Base-by-base conservation (phyloP, 148 eudicot genomes). In the Linanthus parryae region DNA sequence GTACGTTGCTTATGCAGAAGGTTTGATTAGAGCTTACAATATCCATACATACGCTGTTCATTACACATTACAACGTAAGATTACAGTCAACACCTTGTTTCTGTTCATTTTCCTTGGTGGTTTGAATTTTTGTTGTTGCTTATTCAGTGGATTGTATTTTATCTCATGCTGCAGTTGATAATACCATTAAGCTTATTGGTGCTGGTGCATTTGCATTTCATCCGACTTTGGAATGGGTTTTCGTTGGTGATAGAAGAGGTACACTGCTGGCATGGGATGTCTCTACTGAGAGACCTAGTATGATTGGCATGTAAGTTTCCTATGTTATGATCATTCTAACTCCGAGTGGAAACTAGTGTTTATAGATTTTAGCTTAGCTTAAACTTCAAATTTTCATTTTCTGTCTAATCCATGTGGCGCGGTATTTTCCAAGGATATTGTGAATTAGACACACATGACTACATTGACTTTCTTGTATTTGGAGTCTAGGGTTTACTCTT, bases 181-280 rank as follows among this genome's bases (percentile, higher is more conserved):
- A 81, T 64, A 87, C 94, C 28, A 92, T 92, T 48, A 92, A 77
- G 78, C 90, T 92, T 54, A 76, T 76, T 61, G 98, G 98, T 65
- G 94, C 96, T 60, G 89, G 96, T 52, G 90, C 96, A 72, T 92
- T 92, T 72, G 90, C 98, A 50, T 92, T 92, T 62, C 98, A 92
- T 73, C 98, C 98, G 62, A 82, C 72, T 38, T 58, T 92, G 66
- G 98, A 87, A 65, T 87, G 96, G 98, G 63, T 87, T 65, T 87
- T 87, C 69, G 83, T 92, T 66, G 96, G 98, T 29, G 98, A 92
- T 66, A 74, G 89, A 41, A 78, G 89, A 54, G 98, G 98, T 19
- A 79, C 98, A 33, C 82, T 92, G 48, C 74, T 92, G 76, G 96
- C 98, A 54, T 92, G 98, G 98, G 98, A 92, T 73, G 98, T 92